phyloP scores from a whole-genome alignment of 768 basidiomycete species.

The Chlorophyllum brunneum region DNA sequence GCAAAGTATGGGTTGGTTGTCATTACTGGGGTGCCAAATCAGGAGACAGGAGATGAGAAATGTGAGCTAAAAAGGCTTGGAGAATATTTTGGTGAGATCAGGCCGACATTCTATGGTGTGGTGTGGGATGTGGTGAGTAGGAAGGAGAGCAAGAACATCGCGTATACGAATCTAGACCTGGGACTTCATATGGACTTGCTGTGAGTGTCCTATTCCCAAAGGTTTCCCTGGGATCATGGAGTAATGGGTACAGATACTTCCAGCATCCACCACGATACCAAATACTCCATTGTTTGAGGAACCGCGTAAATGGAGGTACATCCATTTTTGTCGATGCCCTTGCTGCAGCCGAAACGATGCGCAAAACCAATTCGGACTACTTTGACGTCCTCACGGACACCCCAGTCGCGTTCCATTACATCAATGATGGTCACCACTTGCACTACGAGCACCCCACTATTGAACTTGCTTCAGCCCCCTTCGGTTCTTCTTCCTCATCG shows the following conservation, averaged over 20 bases:
- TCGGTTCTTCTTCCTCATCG: conserved; percentile 12
- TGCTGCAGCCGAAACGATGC: conserved; percentile 55
- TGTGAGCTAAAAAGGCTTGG: conserved; percentile 73
- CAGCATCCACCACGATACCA: conserved; percentile 90
- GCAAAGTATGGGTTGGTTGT: conserved; percentile 71
- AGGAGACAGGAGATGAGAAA: conserved; percentile 49
- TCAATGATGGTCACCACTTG: conserved; percentile 86
- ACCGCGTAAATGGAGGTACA: conserved; percentile 76
- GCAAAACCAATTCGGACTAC: conserved; percentile 37
- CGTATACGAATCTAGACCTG: conserved; percentile 88
- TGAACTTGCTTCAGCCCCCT: conserved; percentile 40
- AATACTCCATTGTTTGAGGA: conserved; percentile 85
- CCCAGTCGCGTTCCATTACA: conserved; percentile 85
- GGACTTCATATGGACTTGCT: conserved; percentile 90
- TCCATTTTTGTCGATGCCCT: conserved; percentile 88
- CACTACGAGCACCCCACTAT: conserved; percentile 73
- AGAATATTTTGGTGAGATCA: conserved; percentile 66
- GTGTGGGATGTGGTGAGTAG: conserved; percentile 85
- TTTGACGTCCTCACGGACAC: conserved; percentile 58
- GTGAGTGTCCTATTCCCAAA: conserved; percentile 44
- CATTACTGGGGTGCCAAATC: conserved; percentile 62
- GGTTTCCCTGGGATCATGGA: neutral
- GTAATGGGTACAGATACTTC: conserved; percentile 89
- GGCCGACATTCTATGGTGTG: conserved; percentile 86
- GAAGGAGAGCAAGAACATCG: conserved; percentile 79